Conservation (phyloP, 805 yeast genomes). For the Grigorovia transvaalensis region DNA sequence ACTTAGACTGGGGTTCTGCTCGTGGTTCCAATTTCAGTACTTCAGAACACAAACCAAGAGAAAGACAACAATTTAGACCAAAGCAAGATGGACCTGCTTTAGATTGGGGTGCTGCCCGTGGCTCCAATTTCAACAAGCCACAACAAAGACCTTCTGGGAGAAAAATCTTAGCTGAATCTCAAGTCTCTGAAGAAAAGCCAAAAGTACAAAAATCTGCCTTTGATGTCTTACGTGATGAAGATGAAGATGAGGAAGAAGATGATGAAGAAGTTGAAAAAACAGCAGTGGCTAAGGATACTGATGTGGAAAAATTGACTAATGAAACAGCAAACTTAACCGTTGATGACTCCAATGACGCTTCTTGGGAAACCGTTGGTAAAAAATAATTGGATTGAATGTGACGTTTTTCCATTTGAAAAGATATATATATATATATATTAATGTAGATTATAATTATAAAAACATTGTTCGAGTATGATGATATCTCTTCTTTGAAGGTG, state of each 20-base stretch:
- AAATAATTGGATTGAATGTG: conserved; percentile 18
- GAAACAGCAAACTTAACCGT: conserved; percentile 34
- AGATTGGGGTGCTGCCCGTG: conserved; percentile 28
- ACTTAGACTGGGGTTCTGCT: conserved; percentile 44
- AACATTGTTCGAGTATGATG: background rate
- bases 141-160: conserved; percentile 21
- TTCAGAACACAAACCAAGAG: conserved; percentile 12
- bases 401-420: background rate
- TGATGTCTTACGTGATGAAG: conserved; percentile 44
- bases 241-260: conserved; percentile 29
- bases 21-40: conserved; percentile 33
- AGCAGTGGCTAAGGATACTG: conserved; percentile 1
- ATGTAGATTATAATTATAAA: background rate
- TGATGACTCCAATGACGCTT: conserved; percentile 29
- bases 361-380: conserved; percentile 40
- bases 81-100: conserved; percentile 29
- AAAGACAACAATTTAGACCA: conserved; percentile 12
- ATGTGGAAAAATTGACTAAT: conserved; percentile 24
- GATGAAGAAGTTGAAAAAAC: conserved; percentile 9
- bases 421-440: too few relatives aligned
- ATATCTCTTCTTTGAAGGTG: background rate
- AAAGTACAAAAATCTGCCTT: conserved; percentile 37
- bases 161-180: conserved; percentile 9
- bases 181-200: conserved; percentile 25
- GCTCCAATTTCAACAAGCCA: conserved; percentile 28